Evolutionary conservation across 1,284 basidiomycete species (phyloP).

Genomic region (Phlebopus sp.): DNA sequence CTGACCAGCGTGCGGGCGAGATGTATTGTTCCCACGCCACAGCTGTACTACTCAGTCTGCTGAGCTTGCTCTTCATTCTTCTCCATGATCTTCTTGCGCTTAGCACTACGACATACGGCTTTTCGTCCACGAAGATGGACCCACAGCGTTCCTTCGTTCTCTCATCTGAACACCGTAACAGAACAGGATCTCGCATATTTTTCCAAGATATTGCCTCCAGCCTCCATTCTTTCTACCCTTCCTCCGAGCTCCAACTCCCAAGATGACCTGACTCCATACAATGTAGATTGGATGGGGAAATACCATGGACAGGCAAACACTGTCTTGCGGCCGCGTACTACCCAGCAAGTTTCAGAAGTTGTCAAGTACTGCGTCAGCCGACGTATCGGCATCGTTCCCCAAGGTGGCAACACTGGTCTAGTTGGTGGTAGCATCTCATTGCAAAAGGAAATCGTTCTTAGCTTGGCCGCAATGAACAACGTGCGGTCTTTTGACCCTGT

Average conservation of each 20-base stretch:
- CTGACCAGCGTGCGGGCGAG: too few relatives aligned
- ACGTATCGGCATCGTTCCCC: slow-evolving; percentile 87
- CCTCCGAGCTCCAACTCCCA: slow-evolving; percentile 43
- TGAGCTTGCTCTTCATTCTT: not conserved
- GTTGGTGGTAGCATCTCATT: slow-evolving; percentile 96
- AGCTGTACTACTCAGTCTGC: too few relatives aligned
- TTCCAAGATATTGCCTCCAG: slow-evolving; percentile 53
- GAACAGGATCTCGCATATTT: slow-evolving; percentile 63
- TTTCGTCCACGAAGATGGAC: slow-evolving; percentile 13
- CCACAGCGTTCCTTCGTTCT: slow-evolving; percentile 18
- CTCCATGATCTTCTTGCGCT: slow-evolving; percentile 6
- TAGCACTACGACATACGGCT: not conserved
- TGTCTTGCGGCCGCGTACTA: slow-evolving; percentile 87
- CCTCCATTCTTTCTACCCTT: slow-evolving; percentile 65
- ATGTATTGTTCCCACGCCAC: too few relatives aligned
- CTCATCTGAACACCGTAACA: slow-evolving; percentile 45
- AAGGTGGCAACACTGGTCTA: slow-evolving; percentile 97
- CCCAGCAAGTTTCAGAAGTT: slow-evolving; percentile 85
- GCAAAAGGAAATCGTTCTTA: slow-evolving; percentile 87
- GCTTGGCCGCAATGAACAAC: slow-evolving; percentile 78
- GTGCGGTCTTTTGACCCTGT: slow-evolving; percentile 92
- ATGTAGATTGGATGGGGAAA: slow-evolving; percentile 98
- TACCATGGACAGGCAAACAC: slow-evolving; percentile 83
- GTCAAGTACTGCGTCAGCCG: slow-evolving; percentile 81
- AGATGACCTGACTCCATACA: slow-evolving; percentile 80